Conservation (phyloP, 495 filamentous ascomycete species). For the Aspergillus sclerotioniger region DNA sequence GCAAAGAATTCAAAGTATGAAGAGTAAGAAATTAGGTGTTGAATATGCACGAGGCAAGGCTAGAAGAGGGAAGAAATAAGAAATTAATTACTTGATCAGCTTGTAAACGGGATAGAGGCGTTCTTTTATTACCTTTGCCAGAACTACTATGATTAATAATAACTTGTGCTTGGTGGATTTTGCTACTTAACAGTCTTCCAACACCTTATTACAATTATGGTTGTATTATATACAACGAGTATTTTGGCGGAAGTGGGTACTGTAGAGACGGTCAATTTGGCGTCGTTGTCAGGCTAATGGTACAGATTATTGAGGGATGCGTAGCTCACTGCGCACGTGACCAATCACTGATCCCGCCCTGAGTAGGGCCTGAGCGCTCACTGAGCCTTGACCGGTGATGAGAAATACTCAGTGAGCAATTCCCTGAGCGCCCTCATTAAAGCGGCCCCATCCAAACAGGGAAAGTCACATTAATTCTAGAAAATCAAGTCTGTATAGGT, state of each 20-base stretch:
- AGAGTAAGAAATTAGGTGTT: constrained; percentile 9
- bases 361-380: constrained; percentile 2
- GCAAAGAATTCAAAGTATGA: constrained; percentile 8
- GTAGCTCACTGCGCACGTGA: not conserved
- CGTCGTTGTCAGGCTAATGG: constrained; percentile 6
- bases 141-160: constrained; percentile 10
- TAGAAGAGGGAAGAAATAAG: constrained; percentile 7
- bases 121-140: constrained; percentile 12
- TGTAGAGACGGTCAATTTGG: constrained; percentile 3
- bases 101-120: constrained; percentile 5
- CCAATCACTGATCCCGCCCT: constrained; percentile 4
- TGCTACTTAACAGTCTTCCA: constrained; percentile 8
- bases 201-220: constrained; percentile 6
- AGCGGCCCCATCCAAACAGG: constrained; percentile 11
- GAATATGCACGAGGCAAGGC: constrained; percentile 6
- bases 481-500: constrained; percentile 15
- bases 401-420: constrained; percentile 11
- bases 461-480: constrained; percentile 13
- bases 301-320: constrained; percentile 12
- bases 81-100: constrained; percentile 10
- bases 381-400: constrained; percentile 7
- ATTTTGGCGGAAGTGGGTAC: not conserved
- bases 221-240: constrained; percentile 7
- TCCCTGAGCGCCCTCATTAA: constrained; percentile 8
- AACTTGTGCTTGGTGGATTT: constrained; percentile 5